Percentiles rank a stretch among this genome's conserved stretches.
Evolutionary conservation across 139 green algal species (phyloP).

Genomic region (Limnomonas spitsbergensis): DNA sequence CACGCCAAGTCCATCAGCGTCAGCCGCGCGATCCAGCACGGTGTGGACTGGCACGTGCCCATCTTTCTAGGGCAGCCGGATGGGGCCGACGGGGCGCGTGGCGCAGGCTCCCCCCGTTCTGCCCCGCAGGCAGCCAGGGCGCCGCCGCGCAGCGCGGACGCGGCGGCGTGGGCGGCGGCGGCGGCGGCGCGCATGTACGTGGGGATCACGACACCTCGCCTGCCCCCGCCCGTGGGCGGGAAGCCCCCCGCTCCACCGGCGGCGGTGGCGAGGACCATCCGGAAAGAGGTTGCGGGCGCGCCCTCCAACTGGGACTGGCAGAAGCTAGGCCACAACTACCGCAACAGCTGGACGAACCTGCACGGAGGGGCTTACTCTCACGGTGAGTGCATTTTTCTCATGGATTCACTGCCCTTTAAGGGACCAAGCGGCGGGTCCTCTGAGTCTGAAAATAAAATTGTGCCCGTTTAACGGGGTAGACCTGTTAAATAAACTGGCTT

Average conservation of each 20-base stretch:
- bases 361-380: conserved; percentile 42
- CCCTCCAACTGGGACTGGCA: conserved; percentile 44
- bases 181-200: neutral
- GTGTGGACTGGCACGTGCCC: conserved; percentile 43
- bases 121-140: neutral
- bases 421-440: neutral
- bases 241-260: conserved; percentile 19
- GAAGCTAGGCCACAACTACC: conserved; percentile 36
- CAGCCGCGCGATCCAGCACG: conserved; percentile 40
- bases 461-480: neutral
- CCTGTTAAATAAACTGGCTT: too few species aligned
- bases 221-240: neutral
- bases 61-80: conserved; percentile 18
- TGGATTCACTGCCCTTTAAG: neutral
- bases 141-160: neutral
- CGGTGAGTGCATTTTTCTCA: too few species aligned
- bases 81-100: neutral
- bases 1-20: conserved; percentile 36
- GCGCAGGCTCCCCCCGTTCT: neutral
- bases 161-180: neutral
- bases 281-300: conserved; percentile 14
- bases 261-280: conserved; percentile 25
- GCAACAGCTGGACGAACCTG: conserved; percentile 36
- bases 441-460: neutral
- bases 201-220: too few species aligned